These are phyloP conservation scores for Aspergillus sp. DNA, from an alignment of 2,329 filamentous ascomycete genomes.

Conservation along the genomic window DNA sequence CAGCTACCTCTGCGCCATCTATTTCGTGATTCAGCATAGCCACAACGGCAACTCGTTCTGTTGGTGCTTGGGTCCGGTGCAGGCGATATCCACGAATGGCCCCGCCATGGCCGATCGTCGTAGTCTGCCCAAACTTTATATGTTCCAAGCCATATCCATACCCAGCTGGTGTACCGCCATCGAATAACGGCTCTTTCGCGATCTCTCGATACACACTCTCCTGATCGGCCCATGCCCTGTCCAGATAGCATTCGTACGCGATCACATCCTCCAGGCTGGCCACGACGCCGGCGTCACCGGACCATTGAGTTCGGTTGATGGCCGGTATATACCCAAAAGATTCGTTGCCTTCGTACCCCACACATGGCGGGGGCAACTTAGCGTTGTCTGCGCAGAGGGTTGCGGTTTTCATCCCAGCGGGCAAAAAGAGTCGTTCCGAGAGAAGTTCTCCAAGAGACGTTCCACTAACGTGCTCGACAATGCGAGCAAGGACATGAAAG, in stretches of 20 bases:
- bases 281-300: slow-evolving; percentile 49
- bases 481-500: slow-evolving; percentile 42
- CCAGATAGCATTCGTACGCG: slow-evolving; percentile 47
- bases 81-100: slow-evolving; percentile 47
- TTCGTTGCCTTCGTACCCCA: slow-evolving; percentile 49
- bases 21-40: slow-evolving; percentile 46
- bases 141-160: slow-evolving; percentile 45
- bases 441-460: slow-evolving; percentile 41
- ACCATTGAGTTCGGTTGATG: slow-evolving; percentile 49
- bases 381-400: slow-evolving; percentile 41
- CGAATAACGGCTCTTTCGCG: slow-evolving; percentile 31
- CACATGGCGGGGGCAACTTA: slow-evolving; percentile 41
- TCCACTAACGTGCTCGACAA: slow-evolving; percentile 43
- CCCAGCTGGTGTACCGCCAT: slow-evolving; percentile 37
- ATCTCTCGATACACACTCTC: slow-evolving; percentile 39
- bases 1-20: slow-evolving; percentile 28
- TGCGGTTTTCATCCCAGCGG: slow-evolving; percentile 48
- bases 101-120: slow-evolving; percentile 44
- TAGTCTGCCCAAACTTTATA: slow-evolving; percentile 27
- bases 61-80: slow-evolving; percentile 38
- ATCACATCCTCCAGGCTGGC: slow-evolving; percentile 51
- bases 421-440: slow-evolving; percentile 41
- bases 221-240: slow-evolving; percentile 33
- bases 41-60: slow-evolving; percentile 42
- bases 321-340: slow-evolving; percentile 39